Percentiles rank a stretch among this genome's conserved stretches.
Evolutionary conservation across 441 rosid species (phyloP).

Genomic region (Melastoma candidum): DNA sequence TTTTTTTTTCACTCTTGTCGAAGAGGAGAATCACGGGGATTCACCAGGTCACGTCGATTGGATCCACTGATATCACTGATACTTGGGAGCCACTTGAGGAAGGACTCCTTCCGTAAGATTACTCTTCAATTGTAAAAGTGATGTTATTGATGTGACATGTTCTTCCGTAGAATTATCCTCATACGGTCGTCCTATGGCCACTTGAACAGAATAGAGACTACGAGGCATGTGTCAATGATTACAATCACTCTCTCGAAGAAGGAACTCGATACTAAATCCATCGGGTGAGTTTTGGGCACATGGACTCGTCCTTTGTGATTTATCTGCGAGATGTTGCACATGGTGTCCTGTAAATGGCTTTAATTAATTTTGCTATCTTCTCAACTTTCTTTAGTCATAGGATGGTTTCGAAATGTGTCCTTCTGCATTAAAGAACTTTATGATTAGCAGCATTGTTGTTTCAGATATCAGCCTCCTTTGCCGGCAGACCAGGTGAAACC

Average conservation of each 20-base stretch:
- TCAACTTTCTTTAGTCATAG: too few species aligned
- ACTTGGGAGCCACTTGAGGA: conserved; percentile 22
- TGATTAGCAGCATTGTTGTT: conserved; percentile 3
- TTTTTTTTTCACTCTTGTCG: background rate
- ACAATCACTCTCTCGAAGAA: conserved; percentile 18
- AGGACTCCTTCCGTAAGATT: conserved; percentile 17
- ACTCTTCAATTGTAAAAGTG: background rate
- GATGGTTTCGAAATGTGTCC: background rate
- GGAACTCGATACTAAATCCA: conserved; percentile 9
- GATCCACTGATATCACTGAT: conserved; percentile 19
- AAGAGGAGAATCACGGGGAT: conserved; percentile 20
- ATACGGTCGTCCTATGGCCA: background rate
- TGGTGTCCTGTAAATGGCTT: too few species aligned
- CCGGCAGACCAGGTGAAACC: conserved; percentile 28
- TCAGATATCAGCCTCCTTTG: conserved; percentile 35
- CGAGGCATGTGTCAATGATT: conserved; percentile 20
- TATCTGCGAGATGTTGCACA: background rate
- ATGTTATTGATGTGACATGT: background rate
- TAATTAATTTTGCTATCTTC: too few species aligned
- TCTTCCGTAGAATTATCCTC: background rate
- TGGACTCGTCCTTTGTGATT: background rate
- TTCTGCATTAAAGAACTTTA: background rate
- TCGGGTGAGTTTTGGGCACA: conserved; percentile 9
- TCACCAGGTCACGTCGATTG: conserved; percentile 17
- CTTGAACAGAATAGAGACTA: conserved; percentile 15